phyloP scores from a whole-genome alignment of 2,329 filamentous ascomycete species.

The Ophiocordyceps camponoti-floridani region DNA sequence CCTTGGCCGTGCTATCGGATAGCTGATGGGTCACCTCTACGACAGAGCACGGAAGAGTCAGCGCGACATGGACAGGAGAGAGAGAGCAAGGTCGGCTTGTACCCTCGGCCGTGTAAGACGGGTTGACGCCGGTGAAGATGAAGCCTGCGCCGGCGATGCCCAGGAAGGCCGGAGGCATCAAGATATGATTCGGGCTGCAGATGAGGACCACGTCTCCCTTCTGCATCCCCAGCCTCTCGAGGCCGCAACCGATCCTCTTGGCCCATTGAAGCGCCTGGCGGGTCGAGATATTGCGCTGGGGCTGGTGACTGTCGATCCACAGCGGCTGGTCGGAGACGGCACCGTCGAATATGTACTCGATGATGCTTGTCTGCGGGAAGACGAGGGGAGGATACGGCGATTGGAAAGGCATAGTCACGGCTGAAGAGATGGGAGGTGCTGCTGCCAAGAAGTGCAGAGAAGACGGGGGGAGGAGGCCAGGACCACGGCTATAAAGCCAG shows the following conservation, averaged over 20 bases:
- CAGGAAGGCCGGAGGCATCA: slow-evolving; percentile 33
- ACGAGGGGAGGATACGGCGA: slow-evolving; percentile 23
- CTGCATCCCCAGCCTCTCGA: slow-evolving; percentile 25
- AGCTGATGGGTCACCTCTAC: slow-evolving; percentile 33
- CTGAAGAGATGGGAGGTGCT: background rate
- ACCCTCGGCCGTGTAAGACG: slow-evolving; percentile 29
- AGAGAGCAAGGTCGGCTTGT: background rate
- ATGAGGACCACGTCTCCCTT: slow-evolving; percentile 34
- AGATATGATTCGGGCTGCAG: slow-evolving; percentile 35
- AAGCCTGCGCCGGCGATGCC: slow-evolving; percentile 32
- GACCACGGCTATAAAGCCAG: slow-evolving; percentile 3
- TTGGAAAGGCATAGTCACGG: slow-evolving; percentile 18
- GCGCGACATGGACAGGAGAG: too few relatives aligned
- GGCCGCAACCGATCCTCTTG: slow-evolving; percentile 28
- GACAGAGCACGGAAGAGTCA: background rate
- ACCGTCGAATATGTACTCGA: slow-evolving; percentile 10
- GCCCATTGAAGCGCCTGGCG: slow-evolving; percentile 29
- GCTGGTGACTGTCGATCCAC: slow-evolving; percentile 33
- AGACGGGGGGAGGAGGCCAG: background rate
- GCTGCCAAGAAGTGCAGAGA: background rate
- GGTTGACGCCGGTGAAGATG: slow-evolving; percentile 36
- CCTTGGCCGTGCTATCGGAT: slow-evolving; percentile 28
- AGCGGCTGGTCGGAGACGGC: slow-evolving; percentile 23
- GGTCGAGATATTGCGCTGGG: slow-evolving; percentile 24
- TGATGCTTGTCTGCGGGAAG: slow-evolving; percentile 26